Base-by-base conservation (phyloP, 306 rosid species). In the Crataegus laevigata region DNA sequence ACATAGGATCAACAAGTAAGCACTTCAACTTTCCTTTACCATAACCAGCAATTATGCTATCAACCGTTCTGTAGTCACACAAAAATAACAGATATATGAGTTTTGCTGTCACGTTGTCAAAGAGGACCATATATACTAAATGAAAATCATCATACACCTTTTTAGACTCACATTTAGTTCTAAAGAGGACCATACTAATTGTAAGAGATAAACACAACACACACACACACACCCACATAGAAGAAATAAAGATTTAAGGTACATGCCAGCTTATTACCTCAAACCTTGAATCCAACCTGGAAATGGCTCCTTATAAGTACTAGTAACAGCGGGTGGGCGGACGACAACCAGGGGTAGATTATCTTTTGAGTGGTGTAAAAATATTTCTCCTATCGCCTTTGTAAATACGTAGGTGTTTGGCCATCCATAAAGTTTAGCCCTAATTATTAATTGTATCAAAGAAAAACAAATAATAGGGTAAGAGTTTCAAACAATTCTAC, bases 371-470 rank as follows among this genome's bases (percentile, higher is more conserved):
- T 74, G 60, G 3, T 47, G 32, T n/a, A 78, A 4, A 66, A 81
- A 11, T 76, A 86, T 81, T 47, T 88, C 89, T 62, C 91, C 89
- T 80, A 83, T 75, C 24, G 87, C 85, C 29, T 86, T 83, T 8
- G 85, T 86, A 17, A 78, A 83, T n/a, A 60, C 82, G n/a, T 82
- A 81, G 1, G 84, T 79, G 45, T 86, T 77, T 66, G 81, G 83
- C 90, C 88, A 84, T 32, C 87, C 90, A 62, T 76, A 77, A 38
- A 77, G 42, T 40, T 61, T 84, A 72, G 87, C 87, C 64, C 88
- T 86, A 19, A 55, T 55, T 55, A 9, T 19, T 6, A 52, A 2
- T 55, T 55, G 4, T 55, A n/a, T 55, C 3, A 51, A 51, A 51
- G 24, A 21, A 55, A n/a, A 10, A 55, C 13, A 55, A 55, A 55